These are phyloP conservation scores for Zygosaccharomyces pseudobailii DNA, from an alignment of 1,139 yeast genomes.

Conservation along the genomic window DNA sequence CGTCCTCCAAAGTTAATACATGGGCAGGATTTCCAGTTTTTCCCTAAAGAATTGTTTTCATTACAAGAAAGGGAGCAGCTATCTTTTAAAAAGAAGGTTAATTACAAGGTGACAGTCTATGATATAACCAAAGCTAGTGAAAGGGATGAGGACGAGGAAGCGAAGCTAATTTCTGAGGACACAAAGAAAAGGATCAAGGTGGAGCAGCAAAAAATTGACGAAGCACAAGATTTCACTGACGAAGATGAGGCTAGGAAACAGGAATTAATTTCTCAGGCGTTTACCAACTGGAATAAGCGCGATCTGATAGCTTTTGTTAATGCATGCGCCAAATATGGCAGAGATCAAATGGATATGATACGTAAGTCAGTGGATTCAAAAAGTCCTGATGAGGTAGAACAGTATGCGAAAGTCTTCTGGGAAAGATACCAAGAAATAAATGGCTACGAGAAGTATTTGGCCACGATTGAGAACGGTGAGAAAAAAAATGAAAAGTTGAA, in stretches of 20 bases:
- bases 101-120: slow-evolving; percentile 61
- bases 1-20: slow-evolving; percentile 69
- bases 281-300: slow-evolving; percentile 77
- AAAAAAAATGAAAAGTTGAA: slow-evolving; percentile 61
- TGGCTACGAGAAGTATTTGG: slow-evolving; percentile 77
- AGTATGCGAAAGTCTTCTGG: slow-evolving; percentile 75
- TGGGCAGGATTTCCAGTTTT: slow-evolving; percentile 86
- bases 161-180: slow-evolving; percentile 34
- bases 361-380: slow-evolving; percentile 66
- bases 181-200: slow-evolving; percentile 43
- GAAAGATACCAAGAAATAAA: slow-evolving; percentile 63
- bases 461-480: slow-evolving; percentile 88
- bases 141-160: slow-evolving; percentile 33
- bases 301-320: slow-evolving; percentile 86
- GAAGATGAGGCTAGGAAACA: slow-evolving; percentile 68
- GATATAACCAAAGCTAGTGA: slow-evolving; percentile 35
- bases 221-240: slow-evolving; percentile 67
- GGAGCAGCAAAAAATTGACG: slow-evolving; percentile 65
- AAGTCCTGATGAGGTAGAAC: slow-evolving; percentile 60
- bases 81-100: slow-evolving; percentile 66
- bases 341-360: slow-evolving; percentile 55
- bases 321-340: slow-evolving; percentile 75
- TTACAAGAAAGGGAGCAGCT: slow-evolving; percentile 76
- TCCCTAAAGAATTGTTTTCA: slow-evolving; percentile 57
- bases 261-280: slow-evolving; percentile 58